Base-by-base conservation (phyloP, 2,329 filamentous ascomycete genomes). In the Verruconis gallopava region DNA sequence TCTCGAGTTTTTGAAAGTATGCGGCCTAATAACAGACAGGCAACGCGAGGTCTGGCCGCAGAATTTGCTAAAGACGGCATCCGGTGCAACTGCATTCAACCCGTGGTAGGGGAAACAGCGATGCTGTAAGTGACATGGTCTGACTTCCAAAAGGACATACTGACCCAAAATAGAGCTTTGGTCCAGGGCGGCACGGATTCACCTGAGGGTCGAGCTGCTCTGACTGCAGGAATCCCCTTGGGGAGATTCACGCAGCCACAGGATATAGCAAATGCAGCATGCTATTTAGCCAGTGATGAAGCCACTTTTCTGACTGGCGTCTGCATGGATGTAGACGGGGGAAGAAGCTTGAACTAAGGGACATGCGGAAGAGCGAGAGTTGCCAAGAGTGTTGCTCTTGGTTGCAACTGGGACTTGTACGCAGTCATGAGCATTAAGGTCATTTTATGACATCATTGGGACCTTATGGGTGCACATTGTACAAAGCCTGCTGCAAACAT, bases 241-340 rank as follows among this genome's bases (percentile, higher is more conserved):
- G 53, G 51, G 4, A 42, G 53, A 22, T 41, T 53, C 30, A 48
- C 49, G 2, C 51, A 44, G 32, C 48, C 51, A 14, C 40, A 44
- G 43, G 54, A 55, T 42, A 43, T 55, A 18, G 52, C 45, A 6
- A 49, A 48, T 44, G 53, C 53, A 32, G 53, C 49, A 20, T 41
- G 30, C 17, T 54, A 49, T 22, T 45, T 55, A 40, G 53, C 53
- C 22, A 52, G 53, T 40, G 52, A 55, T n/a, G 50, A 55, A 46
- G 50, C 50, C 18, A 44, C 44, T 5, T 49, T 53, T 35, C 47
- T 54, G 17, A 53, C 50, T 22, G 53, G 53, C 4, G 47, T 54
- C 15, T 52, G 52, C 42, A 40, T 54, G 33, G 48, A 49, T 12
- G 52, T 55, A 35, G 52, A 55, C 46, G 53, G 53, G 13, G 55